phyloP scores from a whole-genome alignment of 1,284 basidiomycete species.

The Ceraceosorus guamensis region DNA sequence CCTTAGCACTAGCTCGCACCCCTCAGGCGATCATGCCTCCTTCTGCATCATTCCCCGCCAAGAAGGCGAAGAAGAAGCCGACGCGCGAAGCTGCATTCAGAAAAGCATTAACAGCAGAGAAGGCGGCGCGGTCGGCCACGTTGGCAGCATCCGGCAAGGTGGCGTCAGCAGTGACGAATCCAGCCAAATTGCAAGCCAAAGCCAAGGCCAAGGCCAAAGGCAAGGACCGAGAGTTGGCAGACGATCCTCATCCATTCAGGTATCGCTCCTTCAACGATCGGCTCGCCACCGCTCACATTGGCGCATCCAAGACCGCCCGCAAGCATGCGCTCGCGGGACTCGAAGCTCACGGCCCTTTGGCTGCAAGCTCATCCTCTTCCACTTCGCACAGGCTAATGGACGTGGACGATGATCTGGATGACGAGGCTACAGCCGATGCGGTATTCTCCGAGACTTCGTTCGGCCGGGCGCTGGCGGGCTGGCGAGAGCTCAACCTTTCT shows the following conservation, averaged over 20 bases:
- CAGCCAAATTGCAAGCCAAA: slow-evolving; percentile 8
- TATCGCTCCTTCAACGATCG: slow-evolving; percentile 48
- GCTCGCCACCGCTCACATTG: slow-evolving; percentile 39
- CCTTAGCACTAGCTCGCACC: no score
- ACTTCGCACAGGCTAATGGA: slow-evolving; percentile 6
- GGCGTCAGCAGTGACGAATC: background rate
- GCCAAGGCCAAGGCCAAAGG: slow-evolving; percentile 9
- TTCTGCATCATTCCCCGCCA: no score
- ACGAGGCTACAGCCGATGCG: slow-evolving; percentile 11
- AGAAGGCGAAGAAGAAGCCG: background rate
- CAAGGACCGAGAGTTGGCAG: background rate
- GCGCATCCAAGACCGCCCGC: slow-evolving; percentile 22
- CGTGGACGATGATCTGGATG: slow-evolving; percentile 17
- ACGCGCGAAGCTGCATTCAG: slow-evolving; percentile 4
- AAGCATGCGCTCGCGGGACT: slow-evolving; percentile 25
- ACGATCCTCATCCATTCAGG: slow-evolving; percentile 18
- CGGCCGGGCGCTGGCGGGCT: slow-evolving; percentile 31
- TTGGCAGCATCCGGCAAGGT: background rate
- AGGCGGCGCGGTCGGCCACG: background rate
- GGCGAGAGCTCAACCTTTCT: slow-evolving; percentile 45
- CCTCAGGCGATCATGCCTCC: no score
- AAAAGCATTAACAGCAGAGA: slow-evolving; percentile 1
- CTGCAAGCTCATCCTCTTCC: slow-evolving; percentile 4
- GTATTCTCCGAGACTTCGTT: slow-evolving; percentile 32
- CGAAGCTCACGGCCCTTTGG: slow-evolving; percentile 20